Evolutionary conservation across 495 filamentous ascomycete genomes (phyloP).

Genomic region (Aspergillus homomorphus): DNA sequence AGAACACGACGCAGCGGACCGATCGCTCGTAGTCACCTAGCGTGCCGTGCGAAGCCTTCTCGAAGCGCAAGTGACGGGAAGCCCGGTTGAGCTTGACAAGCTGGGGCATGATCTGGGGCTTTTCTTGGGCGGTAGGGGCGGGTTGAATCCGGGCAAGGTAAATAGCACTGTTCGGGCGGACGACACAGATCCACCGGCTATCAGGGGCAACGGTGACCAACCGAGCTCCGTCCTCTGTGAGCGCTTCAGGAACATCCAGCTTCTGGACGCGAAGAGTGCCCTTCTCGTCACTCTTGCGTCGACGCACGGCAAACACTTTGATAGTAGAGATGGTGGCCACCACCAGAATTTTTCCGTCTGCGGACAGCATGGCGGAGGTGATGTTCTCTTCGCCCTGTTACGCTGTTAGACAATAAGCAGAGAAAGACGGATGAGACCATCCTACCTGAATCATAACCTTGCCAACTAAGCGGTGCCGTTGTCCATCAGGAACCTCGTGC

Average conservation of each 20-base stretch:
- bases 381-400: conserved; percentile 78
- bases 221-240: conserved; percentile 60
- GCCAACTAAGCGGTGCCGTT: conserved; percentile 59
- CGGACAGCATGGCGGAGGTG: conserved; percentile 70
- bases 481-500: conserved; percentile 43
- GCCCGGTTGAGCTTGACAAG: conserved; percentile 56
- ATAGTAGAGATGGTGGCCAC: conserved; percentile 72
- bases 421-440: not conserved
- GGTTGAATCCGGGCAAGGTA: conserved; percentile 43
- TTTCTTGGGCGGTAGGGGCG: conserved; percentile 33
- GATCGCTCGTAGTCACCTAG: conserved; percentile 75
- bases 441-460: conserved; percentile 62
- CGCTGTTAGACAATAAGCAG: not conserved
- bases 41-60: conserved; percentile 56
- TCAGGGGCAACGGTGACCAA: conserved; percentile 52
- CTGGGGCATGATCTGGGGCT: conserved; percentile 44
- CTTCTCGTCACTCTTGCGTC: conserved; percentile 44
- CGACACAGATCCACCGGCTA: conserved; percentile 53
- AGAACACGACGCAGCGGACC: conserved; percentile 74
- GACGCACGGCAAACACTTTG: conserved; percentile 65
- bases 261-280: conserved; percentile 65
- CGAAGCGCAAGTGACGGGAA: conserved; percentile 51
- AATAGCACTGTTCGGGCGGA: conserved; percentile 50
- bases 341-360: conserved; percentile 70
- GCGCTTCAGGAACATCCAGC: conserved; percentile 51